Base-by-base conservation (phyloP, 1,284 basidiomycete genomes). In the Sporisorium reilianum region DNA sequence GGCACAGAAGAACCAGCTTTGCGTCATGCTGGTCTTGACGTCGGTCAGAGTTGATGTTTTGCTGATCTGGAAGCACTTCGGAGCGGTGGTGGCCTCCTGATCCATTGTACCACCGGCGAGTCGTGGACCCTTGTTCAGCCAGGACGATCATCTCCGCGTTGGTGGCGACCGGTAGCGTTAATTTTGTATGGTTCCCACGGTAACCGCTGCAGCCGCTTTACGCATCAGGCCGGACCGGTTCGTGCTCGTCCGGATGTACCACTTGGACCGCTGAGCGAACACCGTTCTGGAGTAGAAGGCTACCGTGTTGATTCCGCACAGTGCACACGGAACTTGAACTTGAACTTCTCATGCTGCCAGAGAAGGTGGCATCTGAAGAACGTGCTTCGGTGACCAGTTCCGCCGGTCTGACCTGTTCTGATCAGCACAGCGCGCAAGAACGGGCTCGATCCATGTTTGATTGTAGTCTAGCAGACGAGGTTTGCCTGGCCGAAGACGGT, bases 121-220 rank as follows among this genome's bases (percentile, higher is more conserved):
- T 28, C n/a, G 10, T 48, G 46, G 28, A 48, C 46, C 46, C 46
- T 48, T 30, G 46, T 20, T 38, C 46, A 48, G 28, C 46, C 28
- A 28, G 26, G 28, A 30, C 46, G n/a, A 28, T 32, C n/a, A 20
- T 28, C 45, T 23, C 26, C 26, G 28, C 26, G 18, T 20, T 30
- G 46, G 46, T 32, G 46, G 46, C n/a, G 26, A 48, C 46, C 26
- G n/a, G 9, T 14, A 30, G 28, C 8, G n/a, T 46, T 11, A n/a
- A 28, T 46, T 28, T 12, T 45, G 26, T 8, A 30, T 26, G 14
- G 26, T 46, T n/a, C 26, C 26, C 26, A 46, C 16, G 28, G 45
- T 26, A 45, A 45, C 5, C n/a, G 44, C 14, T 3, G 9, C 23
- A 25, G 12, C 22, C 46, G 46, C 26, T 20, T 30, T 8, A 30